These are phyloP conservation scores for Calocybe gambosa DNA, from an alignment of 1,284 basidiomycete species.

Conservation along the genomic window DNA sequence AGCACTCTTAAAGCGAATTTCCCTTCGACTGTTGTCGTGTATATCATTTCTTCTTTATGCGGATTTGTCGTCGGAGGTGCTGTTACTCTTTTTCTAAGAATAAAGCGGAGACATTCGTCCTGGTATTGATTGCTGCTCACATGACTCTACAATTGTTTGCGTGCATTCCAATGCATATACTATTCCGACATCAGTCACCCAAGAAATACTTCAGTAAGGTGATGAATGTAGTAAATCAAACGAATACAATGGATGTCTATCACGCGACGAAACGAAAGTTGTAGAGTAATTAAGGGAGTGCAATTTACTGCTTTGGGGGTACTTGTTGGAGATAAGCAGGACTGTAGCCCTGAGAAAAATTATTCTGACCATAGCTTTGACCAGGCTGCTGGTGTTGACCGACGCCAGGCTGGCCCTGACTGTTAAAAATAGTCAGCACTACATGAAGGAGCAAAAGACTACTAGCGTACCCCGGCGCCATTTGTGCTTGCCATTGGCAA, in stretches of 20 bases:
- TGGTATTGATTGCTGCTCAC: neutral
- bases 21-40: slow-evolving; percentile 4
- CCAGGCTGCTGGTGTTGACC: slow-evolving; percentile 13
- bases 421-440: neutral
- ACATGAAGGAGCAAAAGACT: neutral
- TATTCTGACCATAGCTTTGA: slow-evolving; percentile 23
- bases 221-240: too few relatives aligned
- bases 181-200: too few relatives aligned
- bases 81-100: slow-evolving; percentile 8
- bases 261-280: neutral
- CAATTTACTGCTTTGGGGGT: slow-evolving; percentile 12
- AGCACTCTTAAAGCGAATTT: slow-evolving; percentile 14
- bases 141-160: neutral
- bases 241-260: too few relatives aligned
- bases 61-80: slow-evolving; percentile 11
- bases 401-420: slow-evolving; percentile 7
- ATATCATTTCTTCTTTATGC: slow-evolving; percentile 11
- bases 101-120: slow-evolving; percentile 1
- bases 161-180: too few relatives aligned
- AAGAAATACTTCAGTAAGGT: too few relatives aligned
- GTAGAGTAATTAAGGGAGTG: neutral
- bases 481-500: slow-evolving; percentile 31
- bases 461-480: slow-evolving; percentile 26
- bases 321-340: slow-evolving; percentile 25
- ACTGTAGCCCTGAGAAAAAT: slow-evolving; percentile 29